Evolutionary conservation across 2,329 filamentous ascomycete species (phyloP).

Genomic region (Didymella arachidicola): DNA sequence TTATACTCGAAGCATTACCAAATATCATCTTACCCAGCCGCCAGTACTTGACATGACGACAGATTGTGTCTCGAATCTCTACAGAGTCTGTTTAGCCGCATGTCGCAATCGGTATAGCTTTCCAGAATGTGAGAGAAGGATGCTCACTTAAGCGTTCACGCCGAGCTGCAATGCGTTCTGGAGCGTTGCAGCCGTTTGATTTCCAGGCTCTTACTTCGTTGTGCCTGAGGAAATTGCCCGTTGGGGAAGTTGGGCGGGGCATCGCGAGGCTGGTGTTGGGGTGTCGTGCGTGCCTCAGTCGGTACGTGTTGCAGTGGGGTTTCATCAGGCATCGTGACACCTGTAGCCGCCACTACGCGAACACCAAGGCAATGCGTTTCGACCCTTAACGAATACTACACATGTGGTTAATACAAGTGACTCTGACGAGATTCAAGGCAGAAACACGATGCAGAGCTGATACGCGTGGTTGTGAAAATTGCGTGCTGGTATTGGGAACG

Average conservation of each 20-base stretch:
- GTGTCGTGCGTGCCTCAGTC: conserved; percentile 40
- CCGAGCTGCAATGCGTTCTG: conserved; percentile 43
- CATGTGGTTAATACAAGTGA: conserved; percentile 5
- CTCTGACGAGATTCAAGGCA: conserved; percentile 17
- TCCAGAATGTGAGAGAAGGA: conserved; percentile 3
- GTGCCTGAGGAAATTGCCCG: conserved; percentile 31
- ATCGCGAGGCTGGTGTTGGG: conserved; percentile 29
- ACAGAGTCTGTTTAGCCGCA: conserved; percentile 1
- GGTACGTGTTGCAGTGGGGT: conserved; percentile 43
- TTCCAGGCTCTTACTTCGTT: conserved; percentile 43
- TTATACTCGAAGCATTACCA: conserved; percentile 38
- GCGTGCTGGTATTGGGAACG: conserved; percentile 39
- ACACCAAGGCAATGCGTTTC: conserved; percentile 42
- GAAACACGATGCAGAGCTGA: conserved; percentile 41
- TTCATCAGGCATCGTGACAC: conserved; percentile 43
- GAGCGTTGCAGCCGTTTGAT: conserved; percentile 46
- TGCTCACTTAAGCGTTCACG: conserved; percentile 31
- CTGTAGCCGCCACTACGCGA: conserved; percentile 37
- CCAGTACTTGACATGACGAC: conserved; percentile 27
- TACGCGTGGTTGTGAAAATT: conserved; percentile 22
- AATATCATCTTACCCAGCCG: conserved; percentile 21
- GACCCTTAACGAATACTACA: conserved; percentile 14
- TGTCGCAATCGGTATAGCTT: neutral
- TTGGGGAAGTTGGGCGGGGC: conserved; percentile 31
- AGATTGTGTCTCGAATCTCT: conserved; percentile 13